A percentile compares a stretch with the other conserved stretches of the same genome.
phyloP scores from a whole-genome alignment of 306 rosid species.

The Hylodesmum podocarpum region DNA sequence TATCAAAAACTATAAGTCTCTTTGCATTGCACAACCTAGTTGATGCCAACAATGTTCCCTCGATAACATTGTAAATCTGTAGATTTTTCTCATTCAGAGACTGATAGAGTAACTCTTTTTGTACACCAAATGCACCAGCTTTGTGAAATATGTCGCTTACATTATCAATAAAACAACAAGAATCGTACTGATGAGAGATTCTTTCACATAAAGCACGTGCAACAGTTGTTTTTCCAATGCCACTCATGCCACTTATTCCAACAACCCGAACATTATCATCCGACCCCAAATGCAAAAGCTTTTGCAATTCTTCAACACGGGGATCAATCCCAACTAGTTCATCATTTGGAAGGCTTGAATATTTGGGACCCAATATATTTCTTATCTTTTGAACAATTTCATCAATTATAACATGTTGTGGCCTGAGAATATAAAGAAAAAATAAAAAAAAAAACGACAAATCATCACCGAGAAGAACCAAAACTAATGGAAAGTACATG shows the following conservation, averaged over 20 bases:
- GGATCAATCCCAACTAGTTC: neutral
- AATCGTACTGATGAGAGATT: neutral
- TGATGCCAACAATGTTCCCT: neutral
- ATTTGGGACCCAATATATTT: neutral
- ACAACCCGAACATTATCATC: neutral
- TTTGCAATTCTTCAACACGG: neutral
- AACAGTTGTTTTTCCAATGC: conserved; percentile 8
- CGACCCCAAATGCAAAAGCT: neutral
- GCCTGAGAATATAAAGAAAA: neutral
- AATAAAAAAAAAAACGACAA: neutral
- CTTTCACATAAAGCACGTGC: neutral
- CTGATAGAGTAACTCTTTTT: neutral
- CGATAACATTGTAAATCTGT: neutral
- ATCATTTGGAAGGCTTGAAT: neutral
- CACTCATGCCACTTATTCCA: neutral
- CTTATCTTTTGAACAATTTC: neutral
- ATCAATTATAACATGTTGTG: neutral
- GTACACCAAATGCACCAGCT: neutral
- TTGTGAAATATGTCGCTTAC: neutral
- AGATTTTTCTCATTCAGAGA: neutral
- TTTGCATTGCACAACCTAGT: neutral
- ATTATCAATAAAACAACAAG: neutral
- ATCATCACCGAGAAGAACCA: neutral
- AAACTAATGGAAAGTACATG: neutral
- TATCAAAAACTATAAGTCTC: neutral